Evolutionary conservation across 129 eudicot genomes (phyloP).

Genomic region (Helianthus annuus): HanXRQr2.0-SUNRISE NC_035444.2:65999465-65999964

Average conservation of each 20-base stretch:
- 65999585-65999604: conserved; percentile 63
- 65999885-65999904: too few relatives aligned
- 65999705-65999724: neutral
- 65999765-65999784: too few relatives aligned
- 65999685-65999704: neutral
- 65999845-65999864: too few relatives aligned
- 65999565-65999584: conserved; percentile 68
- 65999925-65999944: too few relatives aligned
- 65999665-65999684: conserved; percentile 2
- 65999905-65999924: too few relatives aligned
- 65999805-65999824: too few relatives aligned
- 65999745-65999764: too few relatives aligned
- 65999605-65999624: conserved; percentile 89
- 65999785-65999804: too few relatives aligned
- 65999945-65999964: too few relatives aligned
- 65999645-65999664: neutral
- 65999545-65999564: conserved; percentile 64
- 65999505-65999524: conserved; percentile 83
- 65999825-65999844: too few relatives aligned
- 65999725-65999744: neutral
- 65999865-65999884: too few relatives aligned
- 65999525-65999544: conserved; percentile 86
- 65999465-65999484: neutral
- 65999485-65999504: conserved; percentile 46
- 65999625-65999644: conserved; percentile 37